These are phyloP conservation scores for Luffa acutangula DNA, from an alignment of 306 rosid genomes.

Conservation along the genomic window DNA sequence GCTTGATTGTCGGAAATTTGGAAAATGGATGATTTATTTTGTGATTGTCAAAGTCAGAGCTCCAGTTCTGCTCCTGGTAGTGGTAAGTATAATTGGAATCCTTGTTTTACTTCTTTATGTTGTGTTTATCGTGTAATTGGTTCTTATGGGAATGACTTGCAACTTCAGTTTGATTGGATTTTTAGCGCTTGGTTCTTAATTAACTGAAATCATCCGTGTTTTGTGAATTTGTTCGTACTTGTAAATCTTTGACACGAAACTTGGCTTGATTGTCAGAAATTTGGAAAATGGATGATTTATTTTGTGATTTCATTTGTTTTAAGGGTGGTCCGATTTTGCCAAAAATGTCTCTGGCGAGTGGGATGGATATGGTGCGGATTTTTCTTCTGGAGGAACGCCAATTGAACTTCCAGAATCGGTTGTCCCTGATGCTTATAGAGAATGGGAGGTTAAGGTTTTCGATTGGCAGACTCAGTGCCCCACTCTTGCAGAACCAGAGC, in stretches of 20 bases:
- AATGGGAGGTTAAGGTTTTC: constrained; percentile 89
- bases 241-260: background rate
- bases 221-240: background rate
- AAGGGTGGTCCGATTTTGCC: constrained; percentile 77
- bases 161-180: background rate
- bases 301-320: constrained; percentile 12
- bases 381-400: constrained; percentile 53
- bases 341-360: constrained; percentile 83
- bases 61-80: constrained; percentile 19
- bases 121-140: background rate
- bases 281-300: background rate
- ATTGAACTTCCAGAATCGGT: constrained; percentile 77
- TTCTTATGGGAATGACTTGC: background rate
- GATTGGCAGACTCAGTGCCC: constrained; percentile 99
- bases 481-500: constrained; percentile 66
- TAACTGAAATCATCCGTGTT: background rate
- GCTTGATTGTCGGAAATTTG: background rate
- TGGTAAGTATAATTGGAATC: constrained; percentile 21
- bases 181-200: background rate
- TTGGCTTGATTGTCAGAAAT: background rate
- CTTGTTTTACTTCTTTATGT: background rate
- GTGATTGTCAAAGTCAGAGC: constrained; percentile 12
- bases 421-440: constrained; percentile 82
- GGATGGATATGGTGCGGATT: constrained; percentile 94
- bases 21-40: background rate